Evolutionary conservation across 192 early-diverging fungal genomes (phyloP).

Genomic region (Tieghemiomyces parasiticus): DNA sequence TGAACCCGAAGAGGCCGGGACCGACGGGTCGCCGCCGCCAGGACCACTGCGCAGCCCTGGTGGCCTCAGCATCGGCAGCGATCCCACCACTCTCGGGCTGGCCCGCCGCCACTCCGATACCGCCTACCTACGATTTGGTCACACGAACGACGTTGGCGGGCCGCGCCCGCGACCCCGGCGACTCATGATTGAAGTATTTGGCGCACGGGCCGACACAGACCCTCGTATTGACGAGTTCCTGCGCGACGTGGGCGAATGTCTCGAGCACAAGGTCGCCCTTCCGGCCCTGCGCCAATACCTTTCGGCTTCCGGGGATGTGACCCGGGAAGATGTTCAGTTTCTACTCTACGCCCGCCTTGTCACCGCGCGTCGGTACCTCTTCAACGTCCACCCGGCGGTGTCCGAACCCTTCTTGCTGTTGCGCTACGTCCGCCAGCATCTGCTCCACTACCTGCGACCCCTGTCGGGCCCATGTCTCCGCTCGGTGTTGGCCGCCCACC

Average conservation of each 20-base stretch:
- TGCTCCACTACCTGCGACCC: not conserved
- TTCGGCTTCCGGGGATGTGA: not conserved
- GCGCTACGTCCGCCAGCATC: not conserved
- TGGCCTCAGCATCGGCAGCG: not conserved
- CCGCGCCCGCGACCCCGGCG: no score
- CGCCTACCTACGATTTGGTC: not conserved
- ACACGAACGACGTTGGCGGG: no score
- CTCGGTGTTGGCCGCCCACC: conserved; percentile 1
- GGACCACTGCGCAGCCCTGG: not conserved
- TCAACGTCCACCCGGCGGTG: conserved; percentile 5
- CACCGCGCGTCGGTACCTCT: not conserved
- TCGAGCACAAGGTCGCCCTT: conserved; percentile 3
- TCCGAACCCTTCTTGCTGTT: conserved; percentile 4
- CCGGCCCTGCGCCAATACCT: not conserved
- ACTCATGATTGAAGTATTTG: conserved; percentile 6
- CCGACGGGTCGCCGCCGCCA: not conserved
- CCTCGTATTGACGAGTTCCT: not conserved
- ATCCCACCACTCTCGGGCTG: no score
- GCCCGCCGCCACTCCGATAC: not conserved
- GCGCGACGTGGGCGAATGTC: not conserved
- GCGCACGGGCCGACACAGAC: not conserved
- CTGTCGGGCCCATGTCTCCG: conserved; percentile 2
- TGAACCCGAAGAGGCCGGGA: not conserved
- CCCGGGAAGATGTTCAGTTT: conserved; percentile 5
- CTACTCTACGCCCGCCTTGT: not conserved